Conservation (phyloP, 2,329 filamentous ascomycete species). For the Fusarium fujikuroi region DNA sequence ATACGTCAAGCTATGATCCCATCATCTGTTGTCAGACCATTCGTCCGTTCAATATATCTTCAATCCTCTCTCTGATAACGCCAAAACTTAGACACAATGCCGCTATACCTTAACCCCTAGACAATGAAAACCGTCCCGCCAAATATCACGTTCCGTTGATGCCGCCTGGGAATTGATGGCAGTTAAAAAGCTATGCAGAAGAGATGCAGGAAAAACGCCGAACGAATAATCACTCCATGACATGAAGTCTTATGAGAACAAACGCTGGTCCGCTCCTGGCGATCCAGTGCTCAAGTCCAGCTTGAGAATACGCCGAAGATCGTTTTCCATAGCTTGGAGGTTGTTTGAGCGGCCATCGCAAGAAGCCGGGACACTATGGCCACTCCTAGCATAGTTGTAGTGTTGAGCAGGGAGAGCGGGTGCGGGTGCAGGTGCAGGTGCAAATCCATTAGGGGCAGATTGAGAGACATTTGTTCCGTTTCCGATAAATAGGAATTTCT, state of each 20-base stretch:
- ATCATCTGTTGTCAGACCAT: not conserved
- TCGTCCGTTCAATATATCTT: constrained; percentile 32
- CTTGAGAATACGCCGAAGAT: constrained; percentile 64
- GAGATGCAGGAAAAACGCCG: constrained; percentile 31
- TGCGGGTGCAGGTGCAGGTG: constrained; percentile 25
- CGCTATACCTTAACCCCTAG: constrained; percentile 8
- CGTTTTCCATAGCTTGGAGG: constrained; percentile 63
- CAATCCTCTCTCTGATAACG: constrained; percentile 32
- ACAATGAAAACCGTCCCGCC: constrained; percentile 24
- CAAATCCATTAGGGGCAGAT: constrained; percentile 30
- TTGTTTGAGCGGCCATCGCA: constrained; percentile 38
- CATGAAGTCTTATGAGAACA: constrained; percentile 40
- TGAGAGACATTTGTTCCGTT: constrained; percentile 39
- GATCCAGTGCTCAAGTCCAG: constrained; percentile 48
- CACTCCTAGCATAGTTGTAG: constrained; percentile 14
- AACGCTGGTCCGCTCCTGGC: constrained; percentile 35
- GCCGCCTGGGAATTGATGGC: constrained; percentile 34
- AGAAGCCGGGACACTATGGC: constrained; percentile 6
- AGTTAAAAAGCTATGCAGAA: constrained; percentile 41
- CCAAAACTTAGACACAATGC: constrained; percentile 36
- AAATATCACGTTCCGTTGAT: constrained; percentile 36
- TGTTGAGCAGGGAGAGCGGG: constrained; percentile 19
- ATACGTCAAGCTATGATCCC: not conserved
- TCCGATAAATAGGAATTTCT: constrained; percentile 65
- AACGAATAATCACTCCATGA: constrained; percentile 28